Evolutionary conservation across 331 rosid species (phyloP).

Genomic region (Malus hybrid): DNA sequence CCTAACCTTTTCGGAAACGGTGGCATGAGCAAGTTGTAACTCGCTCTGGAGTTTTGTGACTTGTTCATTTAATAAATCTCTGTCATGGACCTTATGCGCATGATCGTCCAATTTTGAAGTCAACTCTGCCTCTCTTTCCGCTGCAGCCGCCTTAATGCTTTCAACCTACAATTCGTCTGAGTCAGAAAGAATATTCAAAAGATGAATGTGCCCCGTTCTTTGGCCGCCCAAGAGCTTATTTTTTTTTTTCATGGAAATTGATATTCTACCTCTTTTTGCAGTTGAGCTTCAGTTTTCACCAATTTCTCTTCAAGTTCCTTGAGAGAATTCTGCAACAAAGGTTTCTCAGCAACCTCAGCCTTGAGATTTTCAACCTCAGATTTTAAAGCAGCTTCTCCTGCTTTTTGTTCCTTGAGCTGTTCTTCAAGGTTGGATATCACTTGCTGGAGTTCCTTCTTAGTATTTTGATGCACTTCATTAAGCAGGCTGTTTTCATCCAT

Average conservation of each 20-base stretch:
- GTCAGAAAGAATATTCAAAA: constrained; percentile 6
- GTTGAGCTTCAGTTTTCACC: constrained; percentile 44
- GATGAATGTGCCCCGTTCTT: neutral
- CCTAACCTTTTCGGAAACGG: constrained; percentile 53
- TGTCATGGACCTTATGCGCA: constrained; percentile 35
- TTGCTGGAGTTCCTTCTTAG: constrained; percentile 67
- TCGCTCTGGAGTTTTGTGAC: constrained; percentile 60
- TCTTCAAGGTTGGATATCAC: constrained; percentile 56
- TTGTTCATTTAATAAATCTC: constrained; percentile 49
- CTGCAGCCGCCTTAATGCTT: constrained; percentile 41
- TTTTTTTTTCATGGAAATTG: neutral
- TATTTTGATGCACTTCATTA: constrained; percentile 55
- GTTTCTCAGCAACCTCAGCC: constrained; percentile 53
- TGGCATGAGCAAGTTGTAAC: constrained; percentile 43
- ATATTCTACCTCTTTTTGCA: constrained; percentile 56
- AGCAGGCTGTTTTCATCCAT: constrained; percentile 73
- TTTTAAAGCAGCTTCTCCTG: constrained; percentile 47
- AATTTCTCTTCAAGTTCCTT: constrained; percentile 59
- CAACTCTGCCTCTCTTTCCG: constrained; percentile 56
- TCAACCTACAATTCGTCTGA: constrained; percentile 42
- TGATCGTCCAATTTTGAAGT: constrained; percentile 58
- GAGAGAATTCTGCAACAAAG: constrained; percentile 44
- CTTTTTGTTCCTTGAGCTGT: constrained; percentile 55
- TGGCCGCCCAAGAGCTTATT: neutral
- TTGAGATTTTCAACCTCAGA: constrained; percentile 59